Conservation (phyloP, 768 basidiomycete species). For the Ephemerocybe angulata region DNA sequence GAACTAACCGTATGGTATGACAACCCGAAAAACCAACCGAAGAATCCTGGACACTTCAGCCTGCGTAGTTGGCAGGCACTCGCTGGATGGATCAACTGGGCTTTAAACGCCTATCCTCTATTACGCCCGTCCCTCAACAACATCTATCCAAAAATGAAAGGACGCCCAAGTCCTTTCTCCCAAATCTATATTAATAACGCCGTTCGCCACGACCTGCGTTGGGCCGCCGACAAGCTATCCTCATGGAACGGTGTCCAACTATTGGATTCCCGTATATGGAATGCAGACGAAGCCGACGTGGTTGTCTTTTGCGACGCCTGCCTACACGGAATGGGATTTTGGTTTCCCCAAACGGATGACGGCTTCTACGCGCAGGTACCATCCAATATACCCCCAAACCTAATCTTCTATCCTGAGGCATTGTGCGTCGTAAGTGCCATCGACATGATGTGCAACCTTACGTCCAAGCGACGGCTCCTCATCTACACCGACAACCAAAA, state of each 20-base stretch:
- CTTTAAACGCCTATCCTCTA: slow-evolving; percentile 35
- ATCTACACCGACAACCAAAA: slow-evolving; percentile 29
- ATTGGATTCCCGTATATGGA: slow-evolving; percentile 17
- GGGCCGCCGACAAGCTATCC: slow-evolving; percentile 28
- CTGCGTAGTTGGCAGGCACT: slow-evolving; percentile 10
- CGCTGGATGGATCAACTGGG: slow-evolving; percentile 39
- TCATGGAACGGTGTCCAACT: slow-evolving; percentile 20
- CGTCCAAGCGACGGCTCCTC: slow-evolving; percentile 1
- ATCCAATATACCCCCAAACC: rapidly evolving
- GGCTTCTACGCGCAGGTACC: slow-evolving; percentile 20
- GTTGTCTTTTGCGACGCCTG: slow-evolving; percentile 27
- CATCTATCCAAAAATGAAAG: slow-evolving; percentile 33
- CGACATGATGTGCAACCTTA: not conserved
- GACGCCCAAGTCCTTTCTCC: slow-evolving; percentile 14
- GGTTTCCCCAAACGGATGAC: slow-evolving; percentile 15
- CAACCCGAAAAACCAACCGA: not conserved
- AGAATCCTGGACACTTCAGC: slow-evolving; percentile 17
- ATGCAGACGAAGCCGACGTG: not conserved
- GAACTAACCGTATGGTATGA: slow-evolving; percentile 1
- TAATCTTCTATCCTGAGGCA: slow-evolving; percentile 28
- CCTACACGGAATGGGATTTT: slow-evolving; percentile 24
- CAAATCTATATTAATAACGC: slow-evolving; percentile 26
- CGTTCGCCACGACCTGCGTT: slow-evolving; percentile 25
- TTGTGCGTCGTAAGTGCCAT: slow-evolving; percentile 21
- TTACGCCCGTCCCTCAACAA: slow-evolving; percentile 28